Evolutionary conservation across 106 monocot species (phyloP).

Genomic region (Acorus calamus): DNA sequence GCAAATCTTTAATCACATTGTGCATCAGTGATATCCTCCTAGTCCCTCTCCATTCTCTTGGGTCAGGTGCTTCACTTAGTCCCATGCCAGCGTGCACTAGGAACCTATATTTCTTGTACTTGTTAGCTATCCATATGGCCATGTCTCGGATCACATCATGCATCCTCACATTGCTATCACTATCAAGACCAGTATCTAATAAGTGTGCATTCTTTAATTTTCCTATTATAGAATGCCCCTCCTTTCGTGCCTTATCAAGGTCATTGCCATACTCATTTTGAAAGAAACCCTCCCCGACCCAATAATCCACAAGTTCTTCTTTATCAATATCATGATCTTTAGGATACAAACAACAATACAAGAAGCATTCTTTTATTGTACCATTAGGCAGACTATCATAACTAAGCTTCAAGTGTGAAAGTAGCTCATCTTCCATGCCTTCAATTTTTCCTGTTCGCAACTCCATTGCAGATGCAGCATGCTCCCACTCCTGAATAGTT

Average conservation of each 20-base stretch:
- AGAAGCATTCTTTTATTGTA: slow-evolving; percentile 11
- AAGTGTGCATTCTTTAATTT: slow-evolving; percentile 4
- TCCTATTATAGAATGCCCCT: slow-evolving; percentile 8
- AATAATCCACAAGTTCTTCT: slow-evolving; percentile 16
- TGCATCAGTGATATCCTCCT: slow-evolving; percentile 10
- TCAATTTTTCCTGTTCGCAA: background rate
- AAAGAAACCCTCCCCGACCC: slow-evolving; percentile 27
- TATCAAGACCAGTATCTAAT: slow-evolving; percentile 8
- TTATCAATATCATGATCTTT: slow-evolving; percentile 2
- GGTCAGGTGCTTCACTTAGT: background rate
- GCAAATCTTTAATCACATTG: background rate
- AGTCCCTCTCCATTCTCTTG: background rate
- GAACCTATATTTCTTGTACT: slow-evolving; percentile 2
- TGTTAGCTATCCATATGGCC: slow-evolving; percentile 13
- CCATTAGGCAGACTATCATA: slow-evolving; percentile 22
- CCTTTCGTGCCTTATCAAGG: slow-evolving; percentile 1
- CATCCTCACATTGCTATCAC: slow-evolving; percentile 15
- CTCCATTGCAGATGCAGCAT: background rate
- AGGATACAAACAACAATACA: slow-evolving; percentile 21
- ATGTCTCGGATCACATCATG: slow-evolving; percentile 25
- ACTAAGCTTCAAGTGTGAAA: slow-evolving; percentile 16
- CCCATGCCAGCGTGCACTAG: slow-evolving; percentile 1
- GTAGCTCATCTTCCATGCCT: background rate
- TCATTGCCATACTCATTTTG: background rate
- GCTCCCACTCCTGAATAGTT: slow-evolving; percentile 8